These are phyloP conservation scores for Backusella tuberculispora DNA, from an alignment of 192 early-diverging fungal species.

Conservation along the genomic window DNA sequence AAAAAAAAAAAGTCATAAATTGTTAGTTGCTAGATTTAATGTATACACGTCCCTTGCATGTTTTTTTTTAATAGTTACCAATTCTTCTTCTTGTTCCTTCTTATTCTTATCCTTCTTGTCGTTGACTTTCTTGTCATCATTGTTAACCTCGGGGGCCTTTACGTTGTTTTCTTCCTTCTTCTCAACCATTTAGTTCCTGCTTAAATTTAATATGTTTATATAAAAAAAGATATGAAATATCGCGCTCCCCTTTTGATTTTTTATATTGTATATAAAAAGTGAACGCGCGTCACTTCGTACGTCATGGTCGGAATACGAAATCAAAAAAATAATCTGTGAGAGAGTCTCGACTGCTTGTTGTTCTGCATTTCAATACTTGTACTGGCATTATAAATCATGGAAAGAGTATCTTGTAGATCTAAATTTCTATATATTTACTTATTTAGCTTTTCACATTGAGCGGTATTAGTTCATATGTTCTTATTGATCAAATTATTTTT, in stretches of 20 bases:
- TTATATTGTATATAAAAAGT: conserved; percentile 11
- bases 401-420: too few relatives aligned
- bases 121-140: conserved; percentile 19
- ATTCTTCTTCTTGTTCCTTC: conserved; percentile 47
- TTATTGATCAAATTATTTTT: too few relatives aligned
- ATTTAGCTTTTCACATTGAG: too few relatives aligned
- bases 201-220: neutral
- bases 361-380: too few relatives aligned
- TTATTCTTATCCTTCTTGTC: conserved; percentile 31
- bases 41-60: neutral
- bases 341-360: neutral
- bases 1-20: conserved; percentile 1
- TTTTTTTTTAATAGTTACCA: conserved; percentile 33
- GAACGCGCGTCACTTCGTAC: conserved; percentile 16
- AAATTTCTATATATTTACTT: too few relatives aligned
- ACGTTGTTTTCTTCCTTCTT: conserved; percentile 20
- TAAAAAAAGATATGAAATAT: neutral
- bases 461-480: too few relatives aligned
- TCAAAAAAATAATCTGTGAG: neutral
- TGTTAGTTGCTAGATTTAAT: neutral
- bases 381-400: too few relatives aligned
- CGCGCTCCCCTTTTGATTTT: neutral
- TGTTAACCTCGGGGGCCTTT: conserved; percentile 7
- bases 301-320: conserved; percentile 16
- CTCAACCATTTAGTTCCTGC: neutral